A percentile compares a stretch with the other conserved stretches of the same genome.
Evolutionary conservation across 2,329 filamentous ascomycete species (phyloP).

Genomic region (Diaporthe sp.): DNA sequence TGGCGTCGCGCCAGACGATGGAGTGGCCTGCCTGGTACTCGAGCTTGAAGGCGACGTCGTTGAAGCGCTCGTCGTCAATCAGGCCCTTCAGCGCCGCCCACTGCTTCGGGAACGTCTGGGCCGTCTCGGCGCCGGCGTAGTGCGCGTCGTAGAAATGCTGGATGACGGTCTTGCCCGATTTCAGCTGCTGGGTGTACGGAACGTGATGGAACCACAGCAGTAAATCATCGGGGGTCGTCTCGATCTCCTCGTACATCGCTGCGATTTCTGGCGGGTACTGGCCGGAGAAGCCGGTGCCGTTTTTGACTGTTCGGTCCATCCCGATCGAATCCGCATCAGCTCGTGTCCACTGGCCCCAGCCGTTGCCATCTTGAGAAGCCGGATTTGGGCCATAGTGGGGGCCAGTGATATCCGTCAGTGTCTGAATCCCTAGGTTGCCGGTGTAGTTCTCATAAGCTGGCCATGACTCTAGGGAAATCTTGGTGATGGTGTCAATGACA

Average conservation of each 20-base stretch:
- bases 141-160: slow-evolving; percentile 64
- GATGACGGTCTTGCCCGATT: slow-evolving; percentile 73
- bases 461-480: slow-evolving; percentile 77
- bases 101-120: slow-evolving; percentile 63
- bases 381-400: slow-evolving; percentile 77
- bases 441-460: slow-evolving; percentile 77
- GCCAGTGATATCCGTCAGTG: slow-evolving; percentile 74
- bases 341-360: slow-evolving; percentile 79
- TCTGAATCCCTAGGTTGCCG: slow-evolving; percentile 77
- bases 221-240: slow-evolving; percentile 74
- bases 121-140: slow-evolving; percentile 66
- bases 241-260: slow-evolving; percentile 65
- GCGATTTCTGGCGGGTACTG: slow-evolving; percentile 74
- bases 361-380: slow-evolving; percentile 72
- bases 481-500: slow-evolving; percentile 68
- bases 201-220: slow-evolving; percentile 82
- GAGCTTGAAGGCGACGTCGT: slow-evolving; percentile 68
- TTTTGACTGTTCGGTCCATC: slow-evolving; percentile 77
- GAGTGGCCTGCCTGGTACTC: slow-evolving; percentile 76
- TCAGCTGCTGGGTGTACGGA: slow-evolving; percentile 70
- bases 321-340: slow-evolving; percentile 69
- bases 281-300: slow-evolving; percentile 73
- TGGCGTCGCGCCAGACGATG: slow-evolving; percentile 76
- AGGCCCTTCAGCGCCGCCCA: slow-evolving; percentile 66
- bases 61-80: slow-evolving; percentile 69